Conservation (phyloP, 352 stramenopile species). For the Globisporangium carolinianum region DNA sequence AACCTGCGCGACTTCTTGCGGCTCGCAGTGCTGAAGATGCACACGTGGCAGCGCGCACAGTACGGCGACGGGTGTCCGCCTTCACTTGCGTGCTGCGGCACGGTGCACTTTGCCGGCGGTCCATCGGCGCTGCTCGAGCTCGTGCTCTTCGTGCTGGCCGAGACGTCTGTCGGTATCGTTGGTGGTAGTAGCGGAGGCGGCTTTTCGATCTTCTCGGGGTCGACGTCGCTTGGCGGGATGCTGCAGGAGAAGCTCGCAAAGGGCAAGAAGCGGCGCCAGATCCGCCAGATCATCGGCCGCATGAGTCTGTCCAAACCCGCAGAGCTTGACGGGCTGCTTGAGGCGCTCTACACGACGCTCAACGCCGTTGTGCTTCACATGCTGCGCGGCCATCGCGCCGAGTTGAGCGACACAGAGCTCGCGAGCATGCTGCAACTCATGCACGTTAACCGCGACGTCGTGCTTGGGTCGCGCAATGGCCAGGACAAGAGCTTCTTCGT, state of each 20-base stretch:
- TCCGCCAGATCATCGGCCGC: conserved; percentile 39
- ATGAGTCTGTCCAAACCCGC: conserved; percentile 43
- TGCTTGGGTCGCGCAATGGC: conserved; percentile 42
- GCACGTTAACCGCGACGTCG: conserved; percentile 49
- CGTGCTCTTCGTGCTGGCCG: conserved; percentile 47
- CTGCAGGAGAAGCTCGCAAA: conserved; percentile 48
- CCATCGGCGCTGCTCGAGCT: conserved; percentile 49
- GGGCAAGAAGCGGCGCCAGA: conserved; percentile 41
- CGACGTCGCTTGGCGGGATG: conserved; percentile 39
- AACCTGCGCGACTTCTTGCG: conserved; percentile 61
- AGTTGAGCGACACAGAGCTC: conserved; percentile 44
- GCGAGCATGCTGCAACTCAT: conserved; percentile 47
- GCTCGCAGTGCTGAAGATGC: conserved; percentile 51
- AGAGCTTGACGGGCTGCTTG: conserved; percentile 42
- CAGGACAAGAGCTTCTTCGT: conserved; percentile 58
- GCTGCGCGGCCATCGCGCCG: conserved; percentile 38
- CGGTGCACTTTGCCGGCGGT: conserved; percentile 45
- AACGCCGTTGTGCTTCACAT: conserved; percentile 63
- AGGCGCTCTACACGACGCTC: conserved; percentile 42
- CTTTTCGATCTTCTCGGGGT: conserved; percentile 12
- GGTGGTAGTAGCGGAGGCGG: conserved; percentile 3
- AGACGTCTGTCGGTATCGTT: conserved; percentile 30
- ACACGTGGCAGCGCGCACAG: conserved; percentile 60
- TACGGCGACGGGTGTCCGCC: conserved; percentile 50
- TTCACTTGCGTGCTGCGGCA: conserved; percentile 40